phyloP scores from a whole-genome alignment of 2,329 filamentous ascomycete species.

The Botryotinia convoluta region DNA sequence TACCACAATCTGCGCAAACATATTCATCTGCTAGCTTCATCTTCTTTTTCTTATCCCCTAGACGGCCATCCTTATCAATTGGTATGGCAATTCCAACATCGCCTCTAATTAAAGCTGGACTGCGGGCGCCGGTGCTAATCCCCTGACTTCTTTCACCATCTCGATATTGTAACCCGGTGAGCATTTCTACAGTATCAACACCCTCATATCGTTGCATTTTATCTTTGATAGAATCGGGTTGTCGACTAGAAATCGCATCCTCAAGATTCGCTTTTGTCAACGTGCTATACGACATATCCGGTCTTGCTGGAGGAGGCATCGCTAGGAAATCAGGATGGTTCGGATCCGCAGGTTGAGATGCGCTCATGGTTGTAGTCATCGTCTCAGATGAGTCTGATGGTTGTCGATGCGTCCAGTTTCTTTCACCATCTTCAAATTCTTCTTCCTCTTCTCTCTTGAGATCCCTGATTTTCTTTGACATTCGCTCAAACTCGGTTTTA shows the following conservation, averaged over 20 bases:
- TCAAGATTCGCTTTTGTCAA: conserved; percentile 80
- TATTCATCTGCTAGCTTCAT: conserved; percentile 83
- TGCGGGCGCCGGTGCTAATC: conserved; percentile 81
- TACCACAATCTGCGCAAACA: conserved; percentile 90
- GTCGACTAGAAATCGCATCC: conserved; percentile 62
- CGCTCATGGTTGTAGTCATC: conserved; percentile 35
- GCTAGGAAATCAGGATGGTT: conserved; percentile 45
- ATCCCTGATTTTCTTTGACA: conserved; percentile 80
- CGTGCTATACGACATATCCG: conserved; percentile 59
- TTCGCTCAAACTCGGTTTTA: conserved; percentile 91
- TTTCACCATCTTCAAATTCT: conserved; percentile 64
- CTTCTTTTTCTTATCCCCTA: conserved; percentile 80
- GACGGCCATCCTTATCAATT: conserved; percentile 69
- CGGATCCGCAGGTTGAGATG: conserved; percentile 34
- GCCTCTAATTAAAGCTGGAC: conserved; percentile 76
- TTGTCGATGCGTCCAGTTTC: conserved; percentile 52
- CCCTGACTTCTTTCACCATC: conserved; percentile 86
- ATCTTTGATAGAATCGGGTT: conserved; percentile 74
- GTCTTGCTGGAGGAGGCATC: conserved; percentile 67
- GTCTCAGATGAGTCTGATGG: conserved; percentile 43
- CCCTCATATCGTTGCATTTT: conserved; percentile 83
- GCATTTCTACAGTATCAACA: conserved; percentile 85
- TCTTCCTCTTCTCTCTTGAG: conserved; percentile 82
- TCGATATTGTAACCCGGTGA: conserved; percentile 82
- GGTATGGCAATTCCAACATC: conserved; percentile 85